Evolutionary conservation across 2,329 filamentous ascomycete genomes (phyloP).

Genomic region (Trichoderma koningiopsis): DNA sequence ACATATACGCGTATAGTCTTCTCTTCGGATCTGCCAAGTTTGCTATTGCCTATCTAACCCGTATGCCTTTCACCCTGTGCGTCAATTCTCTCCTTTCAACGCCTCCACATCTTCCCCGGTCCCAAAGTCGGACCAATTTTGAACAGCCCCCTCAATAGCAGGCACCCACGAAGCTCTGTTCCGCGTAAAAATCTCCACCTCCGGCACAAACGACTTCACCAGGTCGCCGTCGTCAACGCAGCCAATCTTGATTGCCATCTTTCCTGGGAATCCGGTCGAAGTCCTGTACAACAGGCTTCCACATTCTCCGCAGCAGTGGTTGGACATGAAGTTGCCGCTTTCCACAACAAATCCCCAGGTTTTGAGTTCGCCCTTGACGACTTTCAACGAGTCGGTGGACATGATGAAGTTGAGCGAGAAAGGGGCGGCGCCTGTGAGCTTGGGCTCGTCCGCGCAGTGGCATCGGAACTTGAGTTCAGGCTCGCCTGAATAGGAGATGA

Average conservation of each 20-base stretch:
- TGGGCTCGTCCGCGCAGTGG: slow-evolving; percentile 7
- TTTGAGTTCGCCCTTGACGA: slow-evolving; percentile 6
- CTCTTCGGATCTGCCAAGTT: neutral
- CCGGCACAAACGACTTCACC: slow-evolving; percentile 6
- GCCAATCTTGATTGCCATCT: slow-evolving; percentile 17
- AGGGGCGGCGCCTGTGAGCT: slow-evolving; percentile 5
- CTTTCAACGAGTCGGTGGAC: neutral
- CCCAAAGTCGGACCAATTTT: slow-evolving; percentile 15
- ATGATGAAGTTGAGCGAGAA: slow-evolving; percentile 17
- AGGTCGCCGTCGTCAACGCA: slow-evolving; percentile 1
- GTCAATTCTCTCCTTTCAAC: neutral
- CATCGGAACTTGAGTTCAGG: slow-evolving; percentile 8
- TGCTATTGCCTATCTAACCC: neutral
- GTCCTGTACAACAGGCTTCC: slow-evolving; percentile 11
- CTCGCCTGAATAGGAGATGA: slow-evolving; percentile 1
- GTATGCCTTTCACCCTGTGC: accelerated
- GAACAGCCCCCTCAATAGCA: neutral
- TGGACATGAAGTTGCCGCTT: slow-evolving; percentile 10
- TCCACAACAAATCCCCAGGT: slow-evolving; percentile 1
- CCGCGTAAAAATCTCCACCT: slow-evolving; percentile 8
- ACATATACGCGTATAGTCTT: neutral
- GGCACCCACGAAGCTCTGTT: neutral
- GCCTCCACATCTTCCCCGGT: neutral
- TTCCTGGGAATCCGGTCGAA: slow-evolving; percentile 1
- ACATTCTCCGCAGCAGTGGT: slow-evolving; percentile 9